Conservation (phyloP, 2,329 filamentous ascomycete genomes). For the Fusarium albosuccineum region DNA sequence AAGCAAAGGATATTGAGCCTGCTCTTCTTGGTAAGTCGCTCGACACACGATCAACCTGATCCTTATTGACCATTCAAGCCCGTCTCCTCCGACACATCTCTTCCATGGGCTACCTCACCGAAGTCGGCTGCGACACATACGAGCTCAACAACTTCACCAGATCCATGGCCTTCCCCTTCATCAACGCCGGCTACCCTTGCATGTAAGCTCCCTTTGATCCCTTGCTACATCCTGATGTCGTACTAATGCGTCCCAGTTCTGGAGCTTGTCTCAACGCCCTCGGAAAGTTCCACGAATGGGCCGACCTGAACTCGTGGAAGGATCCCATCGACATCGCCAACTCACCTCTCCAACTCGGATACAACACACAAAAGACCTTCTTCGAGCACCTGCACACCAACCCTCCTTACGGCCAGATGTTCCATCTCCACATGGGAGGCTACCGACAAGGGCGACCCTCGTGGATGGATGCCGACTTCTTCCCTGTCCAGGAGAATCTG, state of each 20-base stretch:
- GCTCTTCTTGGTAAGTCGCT: slow-evolving; percentile 6
- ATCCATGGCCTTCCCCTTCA: slow-evolving; percentile 50
- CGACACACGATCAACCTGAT: accelerated
- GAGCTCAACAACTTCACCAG: slow-evolving; percentile 54
- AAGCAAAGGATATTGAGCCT: slow-evolving; percentile 19
- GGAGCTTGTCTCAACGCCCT: slow-evolving; percentile 34
- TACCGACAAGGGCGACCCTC: slow-evolving; percentile 51
- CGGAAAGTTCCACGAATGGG: slow-evolving; percentile 49
- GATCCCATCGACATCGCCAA: slow-evolving; percentile 48
- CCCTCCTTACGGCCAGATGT: slow-evolving; percentile 48
- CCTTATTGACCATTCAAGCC: slow-evolving; percentile 4
- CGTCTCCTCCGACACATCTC: slow-evolving; percentile 55
- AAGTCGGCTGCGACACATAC: slow-evolving; percentile 53
- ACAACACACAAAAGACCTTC: slow-evolving; percentile 51
- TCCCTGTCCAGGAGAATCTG: slow-evolving; percentile 50
- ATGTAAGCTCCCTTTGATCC: slow-evolving; percentile 36
- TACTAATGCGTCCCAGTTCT: slow-evolving; percentile 15
- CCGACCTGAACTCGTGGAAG: slow-evolving; percentile 46
- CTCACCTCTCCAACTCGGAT: slow-evolving; percentile 50
- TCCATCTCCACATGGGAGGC: slow-evolving; percentile 56
- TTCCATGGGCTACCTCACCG: slow-evolving; percentile 56
- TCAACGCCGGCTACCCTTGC: slow-evolving; percentile 52
- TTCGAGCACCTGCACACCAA: slow-evolving; percentile 51
- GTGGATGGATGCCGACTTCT: slow-evolving; percentile 55
- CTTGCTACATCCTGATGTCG: accelerated